These are phyloP conservation scores for Cordyceps cateniannulata DNA, from an alignment of 2,329 filamentous ascomycete genomes.

Conservation along the genomic window DNA sequence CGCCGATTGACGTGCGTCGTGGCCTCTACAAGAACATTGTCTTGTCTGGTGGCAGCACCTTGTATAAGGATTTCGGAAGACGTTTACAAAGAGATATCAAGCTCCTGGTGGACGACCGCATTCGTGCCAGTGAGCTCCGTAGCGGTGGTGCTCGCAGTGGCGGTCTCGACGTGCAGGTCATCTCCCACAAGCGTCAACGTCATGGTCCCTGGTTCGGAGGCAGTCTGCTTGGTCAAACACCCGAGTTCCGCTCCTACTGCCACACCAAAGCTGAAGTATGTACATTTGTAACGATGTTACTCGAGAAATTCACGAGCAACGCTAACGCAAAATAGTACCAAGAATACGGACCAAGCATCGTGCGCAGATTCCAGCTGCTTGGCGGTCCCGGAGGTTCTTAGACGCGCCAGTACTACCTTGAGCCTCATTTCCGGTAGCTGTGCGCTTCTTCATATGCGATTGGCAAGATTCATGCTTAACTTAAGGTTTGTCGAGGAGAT, in stretches of 20 bases:
- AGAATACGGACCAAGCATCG: slow-evolving; percentile 93
- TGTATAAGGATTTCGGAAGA: slow-evolving; percentile 98
- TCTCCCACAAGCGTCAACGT: slow-evolving; percentile 93
- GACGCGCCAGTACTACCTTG: background rate
- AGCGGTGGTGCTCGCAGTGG: slow-evolving; percentile 91
- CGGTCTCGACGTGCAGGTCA: slow-evolving; percentile 92
- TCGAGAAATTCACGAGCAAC: too few species aligned
- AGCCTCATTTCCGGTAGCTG: background rate
- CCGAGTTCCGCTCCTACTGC: slow-evolving; percentile 97
- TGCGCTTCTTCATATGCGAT: background rate
- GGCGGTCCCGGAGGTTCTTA: slow-evolving; percentile 84
- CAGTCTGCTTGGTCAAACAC: slow-evolving; percentile 90
- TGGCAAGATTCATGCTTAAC: background rate
- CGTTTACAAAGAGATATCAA: slow-evolving; percentile 95
- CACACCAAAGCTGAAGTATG: slow-evolving; percentile 77
- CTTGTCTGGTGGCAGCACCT: slow-evolving; percentile 87
- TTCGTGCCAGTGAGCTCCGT: slow-evolving; percentile 82
- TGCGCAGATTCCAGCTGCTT: slow-evolving; percentile 85
- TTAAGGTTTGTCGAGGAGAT: background rate
- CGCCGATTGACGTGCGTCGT: slow-evolving; percentile 92
- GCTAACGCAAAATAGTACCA: slow-evolving; percentile 58
- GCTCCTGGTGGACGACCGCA: slow-evolving; percentile 87
- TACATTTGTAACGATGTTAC: background rate
- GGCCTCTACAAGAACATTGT: slow-evolving; percentile 99
- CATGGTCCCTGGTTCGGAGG: slow-evolving; percentile 99